Evolutionary conservation across 768 basidiomycete genomes (phyloP).

Genomic region (Mycena filopes): DNA sequence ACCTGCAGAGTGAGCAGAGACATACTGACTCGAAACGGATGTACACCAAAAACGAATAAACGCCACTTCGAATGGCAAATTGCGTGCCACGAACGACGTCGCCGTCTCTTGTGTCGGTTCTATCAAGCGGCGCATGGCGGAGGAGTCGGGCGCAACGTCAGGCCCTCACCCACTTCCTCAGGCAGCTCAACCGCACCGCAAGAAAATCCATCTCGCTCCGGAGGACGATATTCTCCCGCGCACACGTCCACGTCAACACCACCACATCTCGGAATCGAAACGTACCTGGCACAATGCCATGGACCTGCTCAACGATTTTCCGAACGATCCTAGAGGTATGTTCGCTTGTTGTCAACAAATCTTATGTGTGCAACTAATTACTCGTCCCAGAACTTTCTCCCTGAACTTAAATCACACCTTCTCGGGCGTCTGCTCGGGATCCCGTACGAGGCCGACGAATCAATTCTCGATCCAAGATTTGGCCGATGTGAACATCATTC

Average conservation of each 20-base stretch:
- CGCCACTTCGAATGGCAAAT: constrained; percentile 35
- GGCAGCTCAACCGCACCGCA: background rate
- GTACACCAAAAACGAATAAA: constrained; percentile 1
- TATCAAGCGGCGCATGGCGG: background rate
- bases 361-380: background rate
- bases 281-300: background rate
- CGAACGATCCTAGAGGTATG: background rate
- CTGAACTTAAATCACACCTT: background rate
- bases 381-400: constrained; percentile 1
- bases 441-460: constrained; percentile 2
- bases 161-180: no score
- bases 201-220: background rate
- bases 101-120: no score
- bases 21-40: background rate
- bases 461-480: background rate
- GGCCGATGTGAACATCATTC: constrained; percentile 1
- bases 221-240: background rate
- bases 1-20: background rate
- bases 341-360: no score
- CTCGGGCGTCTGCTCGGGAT: background rate
- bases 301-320: background rate
- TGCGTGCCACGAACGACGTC: constrained; percentile 10
- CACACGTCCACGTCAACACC: background rate
- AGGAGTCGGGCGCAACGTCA: background rate
- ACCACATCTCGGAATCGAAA: constrained; percentile 8